phyloP scores from a whole-genome alignment of 2,329 filamentous ascomycete species.

The Xylariaceae sp. region DNA sequence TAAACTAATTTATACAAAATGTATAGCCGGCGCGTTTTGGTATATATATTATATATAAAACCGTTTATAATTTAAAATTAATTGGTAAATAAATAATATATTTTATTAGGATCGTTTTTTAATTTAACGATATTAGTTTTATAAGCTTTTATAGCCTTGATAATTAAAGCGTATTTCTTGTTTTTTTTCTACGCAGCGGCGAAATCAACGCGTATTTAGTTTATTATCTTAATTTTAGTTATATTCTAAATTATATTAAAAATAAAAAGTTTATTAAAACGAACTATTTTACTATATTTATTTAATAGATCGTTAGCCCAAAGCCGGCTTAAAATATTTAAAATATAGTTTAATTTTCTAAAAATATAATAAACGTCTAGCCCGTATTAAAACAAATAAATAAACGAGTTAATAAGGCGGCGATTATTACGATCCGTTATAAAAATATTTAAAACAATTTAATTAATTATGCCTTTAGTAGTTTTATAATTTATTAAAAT shows the following conservation, averaged over 20 bases:
- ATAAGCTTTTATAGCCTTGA: not conserved
- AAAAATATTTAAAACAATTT: not conserved
- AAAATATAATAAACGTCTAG: not conserved
- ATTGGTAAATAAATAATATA: not conserved
- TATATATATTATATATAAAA: slow-evolving; percentile 3
- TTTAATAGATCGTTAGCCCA: not conserved
- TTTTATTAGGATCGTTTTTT: not conserved
- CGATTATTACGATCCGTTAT: not conserved
- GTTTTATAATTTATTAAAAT: not conserved
- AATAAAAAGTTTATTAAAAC: not conserved
- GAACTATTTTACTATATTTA: not conserved
- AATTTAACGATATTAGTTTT: not conserved
- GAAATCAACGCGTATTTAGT: not conserved
- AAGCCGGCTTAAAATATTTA: not conserved
- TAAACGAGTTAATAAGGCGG: slow-evolving; percentile 1
- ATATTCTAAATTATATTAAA: slow-evolving; percentile 1
- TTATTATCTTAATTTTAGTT: not conserved
- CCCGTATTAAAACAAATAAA: slow-evolving; percentile 2
- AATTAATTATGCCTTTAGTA: slow-evolving; percentile 1
- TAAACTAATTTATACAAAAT: not conserved
- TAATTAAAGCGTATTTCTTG: not conserved
- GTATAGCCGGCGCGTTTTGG: not conserved
- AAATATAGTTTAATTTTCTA: not conserved
- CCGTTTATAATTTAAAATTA: slow-evolving; percentile 1
- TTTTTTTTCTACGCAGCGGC: not conserved